Base-by-base conservation (phyloP, 2,329 filamentous ascomycete genomes). In the Paracorniculantispora psalliotae region DNA sequence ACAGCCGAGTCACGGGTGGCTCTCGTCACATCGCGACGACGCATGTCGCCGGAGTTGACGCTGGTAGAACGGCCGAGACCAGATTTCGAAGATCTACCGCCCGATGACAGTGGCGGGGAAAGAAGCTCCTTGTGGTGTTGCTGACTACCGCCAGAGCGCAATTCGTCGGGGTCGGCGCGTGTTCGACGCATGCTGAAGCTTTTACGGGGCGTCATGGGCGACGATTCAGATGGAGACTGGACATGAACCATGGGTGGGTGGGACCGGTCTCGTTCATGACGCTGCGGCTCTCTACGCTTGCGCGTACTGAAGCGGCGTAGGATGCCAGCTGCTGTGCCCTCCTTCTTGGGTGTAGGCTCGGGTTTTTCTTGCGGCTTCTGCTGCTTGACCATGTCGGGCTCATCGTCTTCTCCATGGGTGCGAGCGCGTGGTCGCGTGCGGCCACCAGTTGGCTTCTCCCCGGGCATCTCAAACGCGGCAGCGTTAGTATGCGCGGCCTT, bases 391-490 rank as follows among this genome's bases (percentile, higher is more conserved):
- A 60, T 81, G 51, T 96, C 90, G 0, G 87, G 82, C 12, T 91
- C 82, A 60, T 99, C 94, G 63, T 97, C 93, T 72, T 97, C 94
- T 17, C 93, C 94, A 68, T 97, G 93, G 0, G 94, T 97, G 64
- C 94, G 84, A 37, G 94, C 92, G 51, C 94, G 84, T 8, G 92
- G 91, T 52, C 94, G 83, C 35, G 90, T 88, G 61, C 93, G 82
- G 47, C 91, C 90, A 46, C 92, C 91, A 1, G 90, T 94, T 12
- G 90, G 87, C 69, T 87, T 92, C 73, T 96, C 92, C 19, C 92
- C 92, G 0, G 91, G 86, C 81, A 96, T 88, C 71, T 97, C 92
- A 69, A 94, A 96, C 1, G 89, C 77, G 2, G 86, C 83, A 25
- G 89, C 80, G 67, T 97, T 97, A 17, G 92, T 97, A 72, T 97